phyloP scores from a whole-genome alignment of 495 filamentous ascomycete genomes.

The Penicillium macrosclerotiorum region DNA sequence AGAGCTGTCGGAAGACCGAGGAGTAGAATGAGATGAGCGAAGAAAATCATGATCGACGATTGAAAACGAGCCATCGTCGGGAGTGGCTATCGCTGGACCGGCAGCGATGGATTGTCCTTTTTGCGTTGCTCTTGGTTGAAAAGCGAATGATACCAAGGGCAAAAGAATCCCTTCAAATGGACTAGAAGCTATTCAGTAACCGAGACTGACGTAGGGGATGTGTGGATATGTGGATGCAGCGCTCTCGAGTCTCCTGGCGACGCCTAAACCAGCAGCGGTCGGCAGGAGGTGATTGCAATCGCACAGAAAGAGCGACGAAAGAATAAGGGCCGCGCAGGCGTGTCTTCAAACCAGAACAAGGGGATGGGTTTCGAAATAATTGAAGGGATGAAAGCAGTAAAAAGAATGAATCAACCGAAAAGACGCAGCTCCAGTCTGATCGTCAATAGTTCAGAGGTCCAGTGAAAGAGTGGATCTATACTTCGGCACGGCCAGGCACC shows the following conservation, averaged over 20 bases:
- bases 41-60: constrained; percentile 29
- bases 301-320: constrained; percentile 6
- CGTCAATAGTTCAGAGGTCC: neutral
- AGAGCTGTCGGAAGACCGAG: constrained; percentile 36
- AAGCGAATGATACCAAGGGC: constrained; percentile 1
- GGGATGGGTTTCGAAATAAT: neutral
- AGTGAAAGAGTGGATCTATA: constrained; percentile 3
- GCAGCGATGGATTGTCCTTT: constrained; percentile 26
- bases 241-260: neutral
- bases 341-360: too few relatives aligned
- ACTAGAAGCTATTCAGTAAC: constrained; percentile 35
- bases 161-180: constrained; percentile 4
- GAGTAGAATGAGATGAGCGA: constrained; percentile 39
- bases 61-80: constrained; percentile 29
- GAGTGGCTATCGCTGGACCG: constrained; percentile 31
- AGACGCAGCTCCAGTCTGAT: constrained; percentile 12
- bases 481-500: neutral
- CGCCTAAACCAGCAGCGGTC: constrained; percentile 18
- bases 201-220: constrained; percentile 28
- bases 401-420: constrained; percentile 16
- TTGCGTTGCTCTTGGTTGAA: neutral
- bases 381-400: neutral
- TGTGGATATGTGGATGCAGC: neutral
- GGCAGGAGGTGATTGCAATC: constrained; percentile 2
- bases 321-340: too few relatives aligned